These are phyloP conservation scores for Suillus luteus DNA, from an alignment of 768 basidiomycete genomes.

Conservation along the genomic window DNA sequence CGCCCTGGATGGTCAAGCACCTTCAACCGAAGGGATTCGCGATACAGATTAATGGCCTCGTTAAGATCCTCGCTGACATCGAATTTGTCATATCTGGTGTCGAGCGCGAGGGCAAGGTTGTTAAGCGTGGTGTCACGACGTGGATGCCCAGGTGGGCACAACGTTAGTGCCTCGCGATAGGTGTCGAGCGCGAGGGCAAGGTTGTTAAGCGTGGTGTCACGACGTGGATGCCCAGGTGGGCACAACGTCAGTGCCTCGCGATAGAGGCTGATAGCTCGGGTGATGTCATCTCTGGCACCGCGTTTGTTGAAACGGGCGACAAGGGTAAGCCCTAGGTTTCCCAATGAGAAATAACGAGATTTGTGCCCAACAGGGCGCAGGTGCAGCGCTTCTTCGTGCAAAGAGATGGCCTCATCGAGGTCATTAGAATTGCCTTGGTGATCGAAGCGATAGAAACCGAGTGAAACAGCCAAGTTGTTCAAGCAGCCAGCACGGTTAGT, in stretches of 20 bases:
- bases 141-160: background rate
- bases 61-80: background rate
- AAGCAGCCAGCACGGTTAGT: too few species aligned
- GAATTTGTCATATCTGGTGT: background rate
- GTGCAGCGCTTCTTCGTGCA: background rate
- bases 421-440: too few species aligned
- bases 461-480: too few species aligned
- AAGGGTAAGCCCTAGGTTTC: background rate
- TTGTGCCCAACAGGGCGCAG: background rate
- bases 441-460: background rate
- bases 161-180: background rate
- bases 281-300: background rate
- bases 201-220: background rate
- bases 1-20: background rate
- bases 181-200: background rate
- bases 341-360: background rate
- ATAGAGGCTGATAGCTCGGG: background rate
- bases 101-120: background rate
- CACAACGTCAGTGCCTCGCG: background rate
- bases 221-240: background rate
- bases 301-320: background rate
- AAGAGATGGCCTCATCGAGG: too few species aligned
- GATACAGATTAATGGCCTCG: background rate
- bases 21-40: background rate
- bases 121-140: background rate